Base-by-base conservation (phyloP, 306 rosid genomes). In the Dryas octopetala region DNA sequence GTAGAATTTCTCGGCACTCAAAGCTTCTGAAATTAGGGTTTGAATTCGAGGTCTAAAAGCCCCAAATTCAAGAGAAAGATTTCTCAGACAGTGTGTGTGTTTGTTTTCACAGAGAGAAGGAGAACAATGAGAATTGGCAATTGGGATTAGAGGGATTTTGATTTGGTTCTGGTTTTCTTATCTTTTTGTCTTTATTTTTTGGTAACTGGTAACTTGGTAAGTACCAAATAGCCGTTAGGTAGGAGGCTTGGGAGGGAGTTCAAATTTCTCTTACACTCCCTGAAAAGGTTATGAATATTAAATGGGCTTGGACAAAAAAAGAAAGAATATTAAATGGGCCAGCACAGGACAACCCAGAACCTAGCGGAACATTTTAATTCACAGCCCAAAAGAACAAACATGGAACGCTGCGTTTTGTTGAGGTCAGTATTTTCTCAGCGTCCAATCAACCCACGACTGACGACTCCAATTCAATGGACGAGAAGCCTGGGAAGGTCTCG, bases 381-480 rank as follows among this genome's bases (percentile, higher is more conserved):
- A 28, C 15, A 66, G n/a, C 70, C 70, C 38, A 66, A 7, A 14
- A 6, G 65, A 23, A 68, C 53, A 16, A n/a, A 6, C 23, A 26
- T 10, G 6, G 13, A 64, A 64, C 69, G 38, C 28, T 4, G 69
- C 62, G 74, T 70, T 38, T 68, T 41, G 23, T 16, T 5, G 48
- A 16, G 66, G 5, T 62, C 38, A 32, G 38, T 32, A 55, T n/a
- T 17, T 55, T 52, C 59, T 54, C 60, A 54, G 60, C 60, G 1
- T 7, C 38, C 60, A 54, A 54, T 54, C 16, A 54, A 54, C 60
- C 60, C 17, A 54, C 26, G 60, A 54, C 60, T 16, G 6, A 54
- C 26, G 60, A 54, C 60, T 16, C 60, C 6, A 23, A 1, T 58
- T 62, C 74, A 53, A 89, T 89, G 93, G 93, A 86, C 69, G 81